A percentile compares a stretch with the other conserved stretches of the same genome.
Evolutionary conservation across 805 yeast genomes (phyloP).

Genomic region (Candida nitratophila): DNA sequence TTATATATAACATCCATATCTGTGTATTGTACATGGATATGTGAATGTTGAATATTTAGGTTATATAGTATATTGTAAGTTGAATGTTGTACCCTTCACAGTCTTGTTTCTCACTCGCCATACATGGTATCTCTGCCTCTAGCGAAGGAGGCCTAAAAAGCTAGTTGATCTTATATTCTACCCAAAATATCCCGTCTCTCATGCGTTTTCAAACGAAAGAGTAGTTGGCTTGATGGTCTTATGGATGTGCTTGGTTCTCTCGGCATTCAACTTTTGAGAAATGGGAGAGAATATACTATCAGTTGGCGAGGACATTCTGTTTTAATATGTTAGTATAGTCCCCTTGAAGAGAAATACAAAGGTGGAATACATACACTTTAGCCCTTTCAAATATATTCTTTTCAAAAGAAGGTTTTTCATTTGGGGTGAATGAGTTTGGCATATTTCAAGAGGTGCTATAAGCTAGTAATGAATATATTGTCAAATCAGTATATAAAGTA

Average conservation of each 20-base stretch:
- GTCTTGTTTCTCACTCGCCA: too few species aligned
- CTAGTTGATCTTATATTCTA: too few species aligned
- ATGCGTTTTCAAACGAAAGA: neutral
- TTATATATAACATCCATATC: too few species aligned
- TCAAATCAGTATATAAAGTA: too few species aligned
- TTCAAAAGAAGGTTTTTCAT: neutral
- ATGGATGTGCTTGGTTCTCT: slow-evolving; percentile 44
- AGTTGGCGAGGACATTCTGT: slow-evolving; percentile 44
- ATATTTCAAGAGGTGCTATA: too few species aligned
- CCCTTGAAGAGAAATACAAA: neutral
- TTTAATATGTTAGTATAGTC: slow-evolving; percentile 4
- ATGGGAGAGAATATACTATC: slow-evolving; percentile 54
- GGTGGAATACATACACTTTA: neutral
- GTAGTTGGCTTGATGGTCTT: slow-evolving; percentile 74
- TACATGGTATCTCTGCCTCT: too few species aligned
- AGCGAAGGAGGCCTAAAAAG: too few species aligned
- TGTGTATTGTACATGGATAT: too few species aligned
- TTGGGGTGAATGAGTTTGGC: neutral
- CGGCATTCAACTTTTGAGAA: slow-evolving; percentile 39
- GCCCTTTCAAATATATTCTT: neutral
- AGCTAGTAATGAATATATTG: too few species aligned
- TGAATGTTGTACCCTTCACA: too few species aligned
- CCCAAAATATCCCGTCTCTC: neutral
- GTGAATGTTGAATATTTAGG: too few species aligned
- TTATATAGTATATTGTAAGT: too few species aligned